Base-by-base conservation (phyloP, 176 grass and related monocot genomes). In the Oryza longistaminata region DNA sequence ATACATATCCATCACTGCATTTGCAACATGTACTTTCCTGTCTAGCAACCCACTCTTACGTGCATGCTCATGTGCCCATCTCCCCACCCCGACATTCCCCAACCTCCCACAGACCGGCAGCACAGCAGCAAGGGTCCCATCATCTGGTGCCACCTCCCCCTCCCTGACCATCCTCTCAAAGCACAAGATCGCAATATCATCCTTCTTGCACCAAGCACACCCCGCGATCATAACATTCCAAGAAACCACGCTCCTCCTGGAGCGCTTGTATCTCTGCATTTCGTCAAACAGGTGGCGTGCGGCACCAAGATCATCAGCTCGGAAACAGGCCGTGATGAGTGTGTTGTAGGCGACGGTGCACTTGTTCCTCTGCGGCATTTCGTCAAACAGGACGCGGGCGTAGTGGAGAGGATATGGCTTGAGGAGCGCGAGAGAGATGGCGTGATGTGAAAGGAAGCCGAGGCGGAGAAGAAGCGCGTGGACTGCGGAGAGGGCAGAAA, bases 1-100 rank as follows among this genome's bases (percentile, higher is more conserved):
- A 24, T 91, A 89, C 92, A 94, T 94, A 37, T 91, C 89, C 16
- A 94, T 25, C 29, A 94, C 60, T 1, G 84, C 81, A 70, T 94
- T 94, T 7, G 69, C 87, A 79, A 91, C 89, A 73, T 89, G 61
- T 16, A 89, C 67, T 1, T 78, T 62, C 26, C 53, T 27, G 0
- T 82, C 75, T 29, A 89, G 5, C n/a, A 91, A 26, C 1, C 83
- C 76, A 9, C 29, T 78, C 49, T 71, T 86, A 5, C 12, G 79
- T 0, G 89, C 89, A 16, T 89, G 86, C 64, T 86, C 74, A 52
- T 89, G 89, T 3, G 48, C 87, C 83, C 75, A 89, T 17, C 48
- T 84, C 31, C 92, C 92, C 3, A 72, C 66, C 2, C 74, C 61
- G 34, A 77, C 43, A 58, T 84, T 86, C 11, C 89, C 92, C 5